Evolutionary conservation across 2,329 filamentous ascomycete species (phyloP), one percentile per base, ranked within the genome.

Genomic region (Orbilia blumenaviensis): DNA sequence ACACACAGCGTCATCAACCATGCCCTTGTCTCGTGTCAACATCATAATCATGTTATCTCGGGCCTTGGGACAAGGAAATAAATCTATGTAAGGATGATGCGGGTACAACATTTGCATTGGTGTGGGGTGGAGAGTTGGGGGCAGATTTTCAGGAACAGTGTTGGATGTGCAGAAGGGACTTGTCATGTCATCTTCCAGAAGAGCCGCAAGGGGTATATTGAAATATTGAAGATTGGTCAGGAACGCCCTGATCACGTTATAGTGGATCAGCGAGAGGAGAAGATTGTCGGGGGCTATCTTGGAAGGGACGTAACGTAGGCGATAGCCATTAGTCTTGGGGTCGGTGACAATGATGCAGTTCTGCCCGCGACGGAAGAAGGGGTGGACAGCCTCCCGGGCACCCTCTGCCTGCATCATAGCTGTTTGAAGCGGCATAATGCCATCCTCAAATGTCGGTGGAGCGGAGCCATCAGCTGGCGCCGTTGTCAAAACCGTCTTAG

Each of bases 81-180:
- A 77, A 78, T 84, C 83, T 5, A 83, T 66, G 81, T 83, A 84
- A 1, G 82, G 82, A 42, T 83, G 82, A 44, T 84, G 83, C 0
- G 74, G 61, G 0, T 80, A 74, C 0, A 77, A 54, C 27, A 78
- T 71, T 66, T 83, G 82, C n/a, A 82, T 72, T 1, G 68, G 66
- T 4, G 82, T 83, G 0, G 82, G 82, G 3, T 67, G 78, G 2
- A 83, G 78, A 3, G 46, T 52, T 4, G 62, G 7, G 1, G 79
- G 78, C 12, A 75, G 77, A 21, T 68, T 58, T 14, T 38, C 56
- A 16, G 56, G 56, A 2, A 69, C 63, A 9, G 58, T 69, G 27
- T 61, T 46, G 16, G 73, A 77, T 5, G 77, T 78, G 58, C 78
- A 79, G 44, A 77, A 68, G 5, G 78, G 50, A n/a, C 66, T 71